These are phyloP conservation scores for Diaporthe humulicola DNA, from an alignment of 2,329 filamentous ascomycete genomes.

Conservation along the genomic window DNA sequence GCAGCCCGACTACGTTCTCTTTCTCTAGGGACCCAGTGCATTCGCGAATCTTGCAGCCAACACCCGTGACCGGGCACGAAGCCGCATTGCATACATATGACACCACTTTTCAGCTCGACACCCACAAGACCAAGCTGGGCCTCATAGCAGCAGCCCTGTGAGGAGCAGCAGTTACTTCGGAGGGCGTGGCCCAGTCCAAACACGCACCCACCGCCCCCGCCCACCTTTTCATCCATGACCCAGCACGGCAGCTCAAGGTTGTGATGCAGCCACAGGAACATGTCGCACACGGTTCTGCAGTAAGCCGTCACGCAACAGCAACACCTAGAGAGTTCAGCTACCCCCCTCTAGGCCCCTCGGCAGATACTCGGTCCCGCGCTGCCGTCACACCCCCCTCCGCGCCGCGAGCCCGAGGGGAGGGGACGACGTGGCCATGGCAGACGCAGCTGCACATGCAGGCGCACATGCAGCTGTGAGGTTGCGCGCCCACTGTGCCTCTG, in stretches of 20 bases:
- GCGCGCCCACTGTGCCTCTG: conserved; percentile 33
- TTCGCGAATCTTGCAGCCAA: not conserved
- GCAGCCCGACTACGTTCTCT: not conserved
- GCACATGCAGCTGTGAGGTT: conserved; percentile 24
- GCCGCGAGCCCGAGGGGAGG: conserved; percentile 24
- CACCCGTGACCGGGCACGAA: not conserved
- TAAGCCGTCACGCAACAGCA: conserved; percentile 24
- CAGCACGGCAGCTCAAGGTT: conserved; percentile 1
- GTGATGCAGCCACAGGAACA: conserved; percentile 24
- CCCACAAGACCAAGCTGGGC: not conserved
- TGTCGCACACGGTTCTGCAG: conserved; percentile 24
- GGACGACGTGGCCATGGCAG: conserved; percentile 32
- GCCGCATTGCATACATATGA: not conserved
- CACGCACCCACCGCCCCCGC: conserved; percentile 3
- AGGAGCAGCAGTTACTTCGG: not conserved
- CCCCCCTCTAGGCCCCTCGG: conserved; percentile 13
- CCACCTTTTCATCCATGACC: not conserved
- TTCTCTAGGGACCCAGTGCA: not conserved
- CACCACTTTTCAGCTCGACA: conserved; percentile 9
- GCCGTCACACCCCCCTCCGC: not conserved
- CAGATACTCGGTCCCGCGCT: not conserved
- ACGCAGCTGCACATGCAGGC: conserved; percentile 21
- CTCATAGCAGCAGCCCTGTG: not conserved
- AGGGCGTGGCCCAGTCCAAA: conserved; percentile 4
- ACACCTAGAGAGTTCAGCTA: not conserved